Evolutionary conservation across 768 basidiomycete genomes (phyloP).

Genomic region (Collybia sp.): DNA sequence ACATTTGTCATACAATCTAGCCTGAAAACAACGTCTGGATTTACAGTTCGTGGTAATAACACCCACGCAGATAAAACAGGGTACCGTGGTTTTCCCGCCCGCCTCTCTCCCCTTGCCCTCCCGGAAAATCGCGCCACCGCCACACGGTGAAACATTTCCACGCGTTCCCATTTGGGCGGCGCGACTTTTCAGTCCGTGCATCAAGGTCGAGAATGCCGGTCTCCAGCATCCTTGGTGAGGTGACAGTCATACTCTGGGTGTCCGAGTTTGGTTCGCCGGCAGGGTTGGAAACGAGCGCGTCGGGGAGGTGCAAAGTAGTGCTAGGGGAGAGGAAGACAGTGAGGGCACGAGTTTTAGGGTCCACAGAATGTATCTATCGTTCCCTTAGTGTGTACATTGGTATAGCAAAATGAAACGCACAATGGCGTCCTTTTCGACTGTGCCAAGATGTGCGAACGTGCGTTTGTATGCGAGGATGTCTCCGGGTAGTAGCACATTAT

Average conservation of each 20-base stretch:
- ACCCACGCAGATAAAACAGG: constrained; percentile 43
- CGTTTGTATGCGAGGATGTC: constrained; percentile 54
- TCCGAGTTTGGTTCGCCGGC: constrained; percentile 21
- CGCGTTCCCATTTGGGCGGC: constrained; percentile 45
- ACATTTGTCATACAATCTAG: too few relatives aligned
- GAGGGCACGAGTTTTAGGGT: constrained; percentile 34
- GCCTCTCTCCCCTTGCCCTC: constrained; percentile 23
- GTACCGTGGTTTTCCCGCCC: constrained; percentile 44
- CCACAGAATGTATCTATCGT: constrained; percentile 39
- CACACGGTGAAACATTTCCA: constrained; percentile 57
- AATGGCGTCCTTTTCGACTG: constrained; percentile 53
- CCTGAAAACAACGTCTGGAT: too few relatives aligned
- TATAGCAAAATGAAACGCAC: constrained; percentile 23
- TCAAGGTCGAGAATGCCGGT: constrained; percentile 46
- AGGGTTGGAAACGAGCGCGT: constrained; percentile 23
- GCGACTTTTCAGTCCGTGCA: constrained; percentile 36
- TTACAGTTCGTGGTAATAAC: constrained; percentile 28
- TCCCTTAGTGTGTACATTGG: not conserved
- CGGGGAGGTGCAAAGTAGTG: constrained; percentile 29
- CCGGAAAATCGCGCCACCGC: constrained; percentile 37
- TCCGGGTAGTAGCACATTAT: constrained; percentile 39
- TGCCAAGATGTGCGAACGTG: constrained; percentile 31
- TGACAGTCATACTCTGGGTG: constrained; percentile 31
- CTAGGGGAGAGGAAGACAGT: constrained; percentile 39
- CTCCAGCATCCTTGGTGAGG: constrained; percentile 46